These are phyloP conservation scores for Aspergillus arachidicola DNA, from an alignment of 2,329 filamentous ascomycete species.

Conservation along the genomic window DNA sequence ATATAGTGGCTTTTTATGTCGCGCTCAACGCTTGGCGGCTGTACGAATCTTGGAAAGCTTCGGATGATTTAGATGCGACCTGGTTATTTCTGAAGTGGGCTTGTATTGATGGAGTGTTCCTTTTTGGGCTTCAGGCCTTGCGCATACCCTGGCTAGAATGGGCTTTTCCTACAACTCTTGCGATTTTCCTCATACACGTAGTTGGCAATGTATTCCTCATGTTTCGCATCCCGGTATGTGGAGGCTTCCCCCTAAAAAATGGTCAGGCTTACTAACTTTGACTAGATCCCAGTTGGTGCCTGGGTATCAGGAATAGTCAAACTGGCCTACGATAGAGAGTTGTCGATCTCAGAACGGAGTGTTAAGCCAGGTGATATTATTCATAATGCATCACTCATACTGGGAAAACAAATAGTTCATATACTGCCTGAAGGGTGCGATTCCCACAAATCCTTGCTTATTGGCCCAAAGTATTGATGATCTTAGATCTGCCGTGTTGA, in stretches of 20 bases:
- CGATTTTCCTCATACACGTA: constrained; percentile 72
- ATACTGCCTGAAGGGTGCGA: constrained; percentile 87
- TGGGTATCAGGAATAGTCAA: constrained; percentile 75
- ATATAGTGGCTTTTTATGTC: constrained; percentile 78
- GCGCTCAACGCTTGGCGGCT: constrained; percentile 78
- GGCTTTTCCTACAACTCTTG: constrained; percentile 72
- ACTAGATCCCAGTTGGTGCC: constrained; percentile 69
- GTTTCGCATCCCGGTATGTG: constrained; percentile 79
- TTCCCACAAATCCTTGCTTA: background rate
- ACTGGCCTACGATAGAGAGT: constrained; percentile 86
- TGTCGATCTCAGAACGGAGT: constrained; percentile 88
- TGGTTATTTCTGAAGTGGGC: constrained; percentile 94
- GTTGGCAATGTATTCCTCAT: constrained; percentile 82
- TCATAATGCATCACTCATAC: constrained; percentile 89
- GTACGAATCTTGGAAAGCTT: constrained; percentile 80
- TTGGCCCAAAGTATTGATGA: constrained; percentile 27
- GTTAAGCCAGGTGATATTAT: constrained; percentile 87
- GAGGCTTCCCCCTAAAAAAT: background rate
- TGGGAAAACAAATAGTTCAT: constrained; percentile 96
- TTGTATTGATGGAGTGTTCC: constrained; percentile 78
- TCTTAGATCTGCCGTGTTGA: constrained; percentile 76
- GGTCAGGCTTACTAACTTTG: constrained; percentile 9
- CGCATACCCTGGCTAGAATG: constrained; percentile 97
- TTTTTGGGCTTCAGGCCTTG: constrained; percentile 83
- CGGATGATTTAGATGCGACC: constrained; percentile 84